Evolutionary conservation across 148 eudicot species (phyloP), one percentile per base, ranked within the genome.

Genomic region (Polygonum aviculare): DNA sequence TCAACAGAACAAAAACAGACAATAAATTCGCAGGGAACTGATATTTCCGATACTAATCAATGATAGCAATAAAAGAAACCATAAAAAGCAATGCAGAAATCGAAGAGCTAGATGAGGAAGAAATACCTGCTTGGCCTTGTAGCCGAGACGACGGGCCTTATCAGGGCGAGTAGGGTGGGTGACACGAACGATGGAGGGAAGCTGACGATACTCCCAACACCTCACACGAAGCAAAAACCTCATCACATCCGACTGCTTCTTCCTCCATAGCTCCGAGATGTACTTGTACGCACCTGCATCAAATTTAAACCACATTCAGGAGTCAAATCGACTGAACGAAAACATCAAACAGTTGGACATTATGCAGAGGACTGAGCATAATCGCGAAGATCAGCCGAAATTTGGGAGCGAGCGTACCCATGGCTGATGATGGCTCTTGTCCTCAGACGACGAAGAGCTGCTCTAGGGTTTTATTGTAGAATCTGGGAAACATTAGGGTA

Each of bases 161-260:
- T 70, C 73, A 70, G 73, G 73, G 73, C 73, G 73, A 36, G 73
- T 70, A 2, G 73, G 48, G 26, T 70, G 73, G 40, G 44, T 70
- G 47, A 70, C 73, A n/a, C 73, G 44, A 16, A 70, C 73, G 48
- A 70, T 70, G 21, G 73, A 70, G 48, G 73, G 73, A 41, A 70
- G 73, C 73, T 70, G 73, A 70, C 73, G 73, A 15, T 70, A 70
- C 36, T 70, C 73, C 73, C 73, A 70, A 15, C 73, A 70, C 12
- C 48, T 70, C 10, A 38, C 73, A 4, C 73, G 48, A 41, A 60
- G 67, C 67, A 41, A 70, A 26, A 70, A 70, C 21, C 73, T 36
- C 73, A 70, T 70, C 44, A 70, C 73, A 15, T 70, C 73, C 21
- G 73, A 70, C 26, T 70, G 73, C 48, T 70, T 70, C 73, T 70